A percentile compares a stretch with the other conserved stretches of the same genome.
Conservation (phyloP, 2,329 filamentous ascomycete species). For the Exutisphaerella laricina region DNA sequence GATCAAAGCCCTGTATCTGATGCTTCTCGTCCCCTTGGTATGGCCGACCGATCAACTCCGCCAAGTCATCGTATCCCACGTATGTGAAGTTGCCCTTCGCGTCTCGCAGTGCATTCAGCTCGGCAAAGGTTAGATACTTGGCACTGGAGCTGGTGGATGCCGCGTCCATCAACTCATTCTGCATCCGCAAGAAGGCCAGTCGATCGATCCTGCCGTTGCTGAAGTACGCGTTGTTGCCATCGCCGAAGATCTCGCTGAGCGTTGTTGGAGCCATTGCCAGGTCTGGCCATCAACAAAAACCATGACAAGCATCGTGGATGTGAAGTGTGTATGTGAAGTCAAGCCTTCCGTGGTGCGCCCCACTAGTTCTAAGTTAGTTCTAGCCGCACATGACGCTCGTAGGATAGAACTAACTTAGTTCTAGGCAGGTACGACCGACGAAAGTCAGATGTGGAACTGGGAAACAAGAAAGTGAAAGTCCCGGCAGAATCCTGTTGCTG, state of each 20-base stretch:
- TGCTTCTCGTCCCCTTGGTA: conserved; percentile 18
- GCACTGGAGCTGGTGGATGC: conserved; percentile 19
- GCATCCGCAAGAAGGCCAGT: conserved; percentile 17
- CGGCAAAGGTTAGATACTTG: conserved; percentile 18
- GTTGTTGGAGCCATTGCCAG: conserved; percentile 13
- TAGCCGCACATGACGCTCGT: too few species aligned
- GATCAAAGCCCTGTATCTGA: conserved; percentile 18
- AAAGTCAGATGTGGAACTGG: too few species aligned
- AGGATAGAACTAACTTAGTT: too few species aligned
- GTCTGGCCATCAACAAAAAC: neutral
- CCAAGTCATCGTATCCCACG: conserved; percentile 13
- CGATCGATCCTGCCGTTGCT: conserved; percentile 17
- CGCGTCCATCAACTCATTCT: conserved; percentile 18
- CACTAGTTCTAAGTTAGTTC: neutral
- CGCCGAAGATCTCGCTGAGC: conserved; percentile 17
- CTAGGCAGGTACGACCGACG: conserved; percentile 2
- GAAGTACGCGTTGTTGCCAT: conserved; percentile 21
- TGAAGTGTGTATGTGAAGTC: conserved; percentile 17
- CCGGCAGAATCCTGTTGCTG: neutral
- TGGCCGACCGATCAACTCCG: conserved; percentile 16
- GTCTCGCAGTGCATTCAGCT: conserved; percentile 18
- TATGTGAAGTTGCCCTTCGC: conserved; percentile 14
- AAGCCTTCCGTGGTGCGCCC: neutral
- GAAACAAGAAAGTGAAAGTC: neutral
- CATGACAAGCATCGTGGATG: conserved; percentile 23